Base-by-base conservation (phyloP, 1,284 basidiomycete species). In the Pyrrhoderma noxium region DNA sequence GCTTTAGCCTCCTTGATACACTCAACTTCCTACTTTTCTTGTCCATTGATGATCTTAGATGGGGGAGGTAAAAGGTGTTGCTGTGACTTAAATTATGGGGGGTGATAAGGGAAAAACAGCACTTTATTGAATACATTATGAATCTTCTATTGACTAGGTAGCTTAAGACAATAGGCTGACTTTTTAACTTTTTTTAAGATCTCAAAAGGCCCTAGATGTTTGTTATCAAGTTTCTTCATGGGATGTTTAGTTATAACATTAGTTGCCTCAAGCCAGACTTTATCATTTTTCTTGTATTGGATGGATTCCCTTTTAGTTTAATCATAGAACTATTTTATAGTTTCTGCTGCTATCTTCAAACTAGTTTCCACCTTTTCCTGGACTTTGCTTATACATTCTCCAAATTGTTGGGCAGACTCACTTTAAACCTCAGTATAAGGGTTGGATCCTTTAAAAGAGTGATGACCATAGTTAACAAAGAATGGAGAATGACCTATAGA, bases 401-500 rank as follows among this genome's bases (percentile, higher is more conserved):
- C 11, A 11, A 31, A 31, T 11, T 31, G 27, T 11, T 31, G 27
- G 27, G 27, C 27, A 31, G 27, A 31, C 11, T 31, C 27, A 31
- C 11, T 31, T 5, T 31, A 11, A 31, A 11, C 27, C 11, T 5
- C 11, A 5, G 11, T 11, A 31, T 11, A 31, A 31, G 27, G 27
- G 27, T 31, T 41, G 16, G 27, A 41, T 4, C 43, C 43, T 25
- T 16, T 45, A n/a, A 27, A 36, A 16, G 45, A 45, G 27, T 52
- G 45, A 11, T 11, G 36, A 21, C 50, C 50, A 7, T 25, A 18
- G 16, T 54, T 46, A 49, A 43, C 51, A 13, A 58, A 57, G 59
- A 67, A 67, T 2, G 65, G 66, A 0, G 64, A 49, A 11, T 52
- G 27, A 1, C 42, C 43, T n/a, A 59, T 65, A 0, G 62, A 52